Percentiles rank a stretch among this genome's conserved stretches.
Conservation (phyloP, 202 grass and related monocot species). For the Setaria viridis region DNA sequence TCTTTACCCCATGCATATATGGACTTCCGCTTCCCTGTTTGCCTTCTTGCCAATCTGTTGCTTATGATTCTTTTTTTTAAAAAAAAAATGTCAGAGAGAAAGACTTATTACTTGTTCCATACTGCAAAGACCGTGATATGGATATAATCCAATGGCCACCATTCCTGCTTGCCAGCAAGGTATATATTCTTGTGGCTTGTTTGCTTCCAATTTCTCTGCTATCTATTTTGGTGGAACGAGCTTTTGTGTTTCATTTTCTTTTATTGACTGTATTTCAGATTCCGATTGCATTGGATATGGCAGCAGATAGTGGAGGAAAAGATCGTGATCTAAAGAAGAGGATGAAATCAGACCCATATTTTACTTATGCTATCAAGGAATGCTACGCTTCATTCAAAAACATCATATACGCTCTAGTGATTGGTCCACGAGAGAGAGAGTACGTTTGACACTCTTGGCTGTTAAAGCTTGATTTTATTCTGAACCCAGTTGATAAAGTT, state of each 20-base stretch:
- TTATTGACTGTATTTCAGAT: conserved; percentile 63
- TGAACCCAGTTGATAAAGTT: conserved; percentile 7
- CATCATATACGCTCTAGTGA: conserved; percentile 78
- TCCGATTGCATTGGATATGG: conserved; percentile 97
- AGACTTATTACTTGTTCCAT: conserved; percentile 95
- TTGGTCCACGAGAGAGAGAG: conserved; percentile 57
- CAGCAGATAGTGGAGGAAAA: conserved; percentile 87
- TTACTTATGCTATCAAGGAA: conserved; percentile 84
- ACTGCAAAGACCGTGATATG: conserved; percentile 80
- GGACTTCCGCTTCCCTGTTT: conserved; percentile 14
- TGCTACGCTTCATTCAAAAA: conserved; percentile 94
- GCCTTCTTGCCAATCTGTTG: conserved; percentile 7
- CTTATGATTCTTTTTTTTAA: not conserved
- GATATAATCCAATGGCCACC: conserved; percentile 92
- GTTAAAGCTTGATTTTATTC: conserved; percentile 31
- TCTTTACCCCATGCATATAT: not conserved
- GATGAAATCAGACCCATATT: conserved; percentile 74
- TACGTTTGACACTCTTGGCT: conserved; percentile 50
- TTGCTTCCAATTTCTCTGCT: conserved; percentile 29
- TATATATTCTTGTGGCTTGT: conserved; percentile 42
- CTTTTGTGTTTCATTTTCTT: conserved; percentile 31
- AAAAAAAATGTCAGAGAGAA: conserved; percentile 62
- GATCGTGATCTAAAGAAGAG: conserved; percentile 88
- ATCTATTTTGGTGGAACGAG: conserved; percentile 24
- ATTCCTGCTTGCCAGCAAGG: conserved; percentile 94